Conservation (phyloP, 1,284 basidiomycete species). For the Leccinum pseudoinsigne region DNA sequence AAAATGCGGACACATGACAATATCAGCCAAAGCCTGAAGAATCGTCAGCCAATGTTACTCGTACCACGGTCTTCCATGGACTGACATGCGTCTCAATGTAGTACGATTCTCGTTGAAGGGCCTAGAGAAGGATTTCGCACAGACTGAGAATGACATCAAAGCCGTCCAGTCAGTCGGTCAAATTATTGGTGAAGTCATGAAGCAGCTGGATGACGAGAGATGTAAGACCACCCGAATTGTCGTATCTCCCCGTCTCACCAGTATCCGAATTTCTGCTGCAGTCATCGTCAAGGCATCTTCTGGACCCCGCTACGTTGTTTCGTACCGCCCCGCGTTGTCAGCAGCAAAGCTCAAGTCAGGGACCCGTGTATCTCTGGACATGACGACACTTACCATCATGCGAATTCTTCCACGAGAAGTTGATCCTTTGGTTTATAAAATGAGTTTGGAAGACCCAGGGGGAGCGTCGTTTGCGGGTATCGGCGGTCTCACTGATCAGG, state of each 20-base stretch:
- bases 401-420: constrained; percentile 97
- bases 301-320: constrained; percentile 99
- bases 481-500: constrained; percentile 95
- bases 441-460: constrained; percentile 98
- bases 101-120: constrained; percentile 86
- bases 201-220: constrained; percentile 97
- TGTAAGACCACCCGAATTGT: constrained; percentile 56
- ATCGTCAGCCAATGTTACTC: constrained; percentile 52
- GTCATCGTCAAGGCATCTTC: constrained; percentile 99
- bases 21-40: constrained; percentile 84
- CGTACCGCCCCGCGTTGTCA: constrained; percentile 92
- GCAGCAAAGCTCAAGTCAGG: constrained; percentile 92
- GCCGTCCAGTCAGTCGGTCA: constrained; percentile 98
- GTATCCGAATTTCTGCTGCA: constrained; percentile 32
- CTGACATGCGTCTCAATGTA: constrained; percentile 30
- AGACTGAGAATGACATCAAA: constrained; percentile 99
- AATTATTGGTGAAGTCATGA: constrained; percentile 99
- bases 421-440: constrained; percentile 98
- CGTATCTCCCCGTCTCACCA: constrained; percentile 4
- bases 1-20: constrained; percentile 90
- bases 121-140: constrained; percentile 87
- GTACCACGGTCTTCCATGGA: background rate
- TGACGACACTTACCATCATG: constrained; percentile 99
- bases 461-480: constrained; percentile 96
- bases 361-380: constrained; percentile 96